These are phyloP conservation scores for Neofusicoccum umdonicola DNA, from an alignment of 2,329 filamentous ascomycete species.

Conservation along the genomic window DNA sequence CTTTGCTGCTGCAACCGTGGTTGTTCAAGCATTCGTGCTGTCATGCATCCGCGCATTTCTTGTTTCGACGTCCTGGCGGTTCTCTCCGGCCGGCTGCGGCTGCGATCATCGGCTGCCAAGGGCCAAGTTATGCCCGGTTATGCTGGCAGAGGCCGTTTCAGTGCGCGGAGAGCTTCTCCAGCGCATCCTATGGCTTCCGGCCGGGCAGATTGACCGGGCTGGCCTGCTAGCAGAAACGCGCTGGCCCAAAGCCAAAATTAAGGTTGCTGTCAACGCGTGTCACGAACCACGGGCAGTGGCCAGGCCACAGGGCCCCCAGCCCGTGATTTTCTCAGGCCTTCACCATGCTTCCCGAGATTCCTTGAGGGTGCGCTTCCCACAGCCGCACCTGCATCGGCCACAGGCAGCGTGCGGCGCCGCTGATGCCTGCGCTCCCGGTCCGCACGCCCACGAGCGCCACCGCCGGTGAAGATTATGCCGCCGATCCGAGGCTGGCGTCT, in stretches of 20 bases:
- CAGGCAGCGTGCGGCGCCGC: conserved; percentile 2
- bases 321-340: conserved; percentile 19
- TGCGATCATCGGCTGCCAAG: conserved; percentile 6
- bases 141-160: conserved; percentile 2
- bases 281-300: conserved; percentile 13
- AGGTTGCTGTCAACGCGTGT: conserved; percentile 19
- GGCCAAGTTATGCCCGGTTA: neutral
- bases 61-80: conserved; percentile 13
- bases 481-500: conserved; percentile 8
- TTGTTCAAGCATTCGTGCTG: conserved; percentile 4
- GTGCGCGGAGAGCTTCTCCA: neutral
- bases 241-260: conserved; percentile 16
- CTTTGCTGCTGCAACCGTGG: conserved; percentile 2
- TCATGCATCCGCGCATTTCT: conserved; percentile 14
- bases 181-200: neutral
- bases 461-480: conserved; percentile 18
- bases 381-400: conserved; percentile 9
- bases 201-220: conserved; percentile 5
- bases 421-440: conserved; percentile 8
- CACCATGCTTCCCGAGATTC: conserved; percentile 21
- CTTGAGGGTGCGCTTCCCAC: conserved; percentile 18
- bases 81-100: conserved; percentile 9
- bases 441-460: neutral
- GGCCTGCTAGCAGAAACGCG: conserved; percentile 10
- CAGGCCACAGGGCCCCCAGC: conserved; percentile 10